Evolutionary conservation across 495 filamentous ascomycete species (phyloP).

Genomic region (Xylaria flabelliformis): DNA sequence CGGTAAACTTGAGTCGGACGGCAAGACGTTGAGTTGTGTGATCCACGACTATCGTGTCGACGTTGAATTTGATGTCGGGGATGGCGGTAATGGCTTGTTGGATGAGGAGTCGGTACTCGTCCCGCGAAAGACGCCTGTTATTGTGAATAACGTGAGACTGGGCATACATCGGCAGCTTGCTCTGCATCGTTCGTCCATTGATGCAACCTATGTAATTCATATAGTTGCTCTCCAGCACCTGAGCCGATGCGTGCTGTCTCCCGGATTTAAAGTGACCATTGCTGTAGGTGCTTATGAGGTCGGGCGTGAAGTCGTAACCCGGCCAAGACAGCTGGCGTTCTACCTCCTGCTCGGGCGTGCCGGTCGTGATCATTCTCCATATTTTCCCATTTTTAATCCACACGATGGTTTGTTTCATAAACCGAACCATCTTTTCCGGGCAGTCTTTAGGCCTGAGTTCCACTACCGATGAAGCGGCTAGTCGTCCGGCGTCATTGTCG

Average conservation of each 20-base stretch:
- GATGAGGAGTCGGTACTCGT: constrained; percentile 40
- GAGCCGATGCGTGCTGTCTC: constrained; percentile 32
- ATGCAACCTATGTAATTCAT: constrained; percentile 39
- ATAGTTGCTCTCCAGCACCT: constrained; percentile 29
- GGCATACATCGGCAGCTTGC: constrained; percentile 37
- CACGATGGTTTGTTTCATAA: constrained; percentile 29
- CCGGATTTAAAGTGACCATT: neutral
- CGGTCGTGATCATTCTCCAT: neutral
- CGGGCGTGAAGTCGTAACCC: constrained; percentile 17
- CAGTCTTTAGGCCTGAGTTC: neutral
- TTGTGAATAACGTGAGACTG: constrained; percentile 38
- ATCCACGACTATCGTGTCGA: constrained; percentile 38
- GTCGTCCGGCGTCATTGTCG: constrained; percentile 31
- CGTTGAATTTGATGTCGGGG: constrained; percentile 34
- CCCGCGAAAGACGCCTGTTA: constrained; percentile 30
- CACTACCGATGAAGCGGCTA: constrained; percentile 24
- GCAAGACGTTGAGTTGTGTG: constrained; percentile 34
- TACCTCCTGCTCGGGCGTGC: constrained; percentile 24
- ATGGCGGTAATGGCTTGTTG: constrained; percentile 36
- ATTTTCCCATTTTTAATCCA: constrained; percentile 37
- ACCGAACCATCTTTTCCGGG: neutral
- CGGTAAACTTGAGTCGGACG: constrained; percentile 39
- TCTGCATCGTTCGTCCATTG: constrained; percentile 37
- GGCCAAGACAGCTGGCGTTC: constrained; percentile 26
- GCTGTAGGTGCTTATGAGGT: constrained; percentile 27